Evolutionary conservation across 31 red algal species (phyloP).

Genomic region (Endocladia muricata): DNA sequence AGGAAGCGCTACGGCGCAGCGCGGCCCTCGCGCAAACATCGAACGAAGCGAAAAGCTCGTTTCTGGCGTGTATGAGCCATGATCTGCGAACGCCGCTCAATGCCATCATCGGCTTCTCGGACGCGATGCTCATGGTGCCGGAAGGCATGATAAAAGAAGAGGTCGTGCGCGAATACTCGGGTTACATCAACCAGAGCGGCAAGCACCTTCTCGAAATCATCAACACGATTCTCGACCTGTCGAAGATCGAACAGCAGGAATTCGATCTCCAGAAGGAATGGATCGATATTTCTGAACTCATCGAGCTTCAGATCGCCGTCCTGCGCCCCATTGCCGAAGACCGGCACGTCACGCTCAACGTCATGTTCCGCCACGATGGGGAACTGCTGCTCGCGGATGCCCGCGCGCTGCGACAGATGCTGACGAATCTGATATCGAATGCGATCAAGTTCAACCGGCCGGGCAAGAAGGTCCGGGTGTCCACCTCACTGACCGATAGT

Average conservation of each 20-base stretch:
- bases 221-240: neutral
- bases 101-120: slow-evolving; percentile 16
- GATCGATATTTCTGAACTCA: neutral
- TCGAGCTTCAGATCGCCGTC: neutral
- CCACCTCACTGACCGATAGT: neutral
- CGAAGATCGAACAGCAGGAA: neutral
- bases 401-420: neutral
- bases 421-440: neutral
- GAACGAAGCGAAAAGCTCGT: neutral
- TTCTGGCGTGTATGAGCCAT: slow-evolving; percentile 9
- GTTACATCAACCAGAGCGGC: neutral
- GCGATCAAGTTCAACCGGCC: neutral
- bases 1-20: neutral
- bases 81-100: slow-evolving; percentile 7
- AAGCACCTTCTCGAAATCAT: neutral
- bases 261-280: neutral
- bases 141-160: neutral
- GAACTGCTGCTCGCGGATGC: neutral
- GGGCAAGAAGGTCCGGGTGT: neutral
- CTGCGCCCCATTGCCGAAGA: neutral
- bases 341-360: neutral
- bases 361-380: neutral
- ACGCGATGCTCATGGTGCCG: neutral
- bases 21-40: neutral
- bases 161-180: neutral